Conservation (phyloP, 805 yeast genomes). For the Sugiyamaella floridensis region DNA sequence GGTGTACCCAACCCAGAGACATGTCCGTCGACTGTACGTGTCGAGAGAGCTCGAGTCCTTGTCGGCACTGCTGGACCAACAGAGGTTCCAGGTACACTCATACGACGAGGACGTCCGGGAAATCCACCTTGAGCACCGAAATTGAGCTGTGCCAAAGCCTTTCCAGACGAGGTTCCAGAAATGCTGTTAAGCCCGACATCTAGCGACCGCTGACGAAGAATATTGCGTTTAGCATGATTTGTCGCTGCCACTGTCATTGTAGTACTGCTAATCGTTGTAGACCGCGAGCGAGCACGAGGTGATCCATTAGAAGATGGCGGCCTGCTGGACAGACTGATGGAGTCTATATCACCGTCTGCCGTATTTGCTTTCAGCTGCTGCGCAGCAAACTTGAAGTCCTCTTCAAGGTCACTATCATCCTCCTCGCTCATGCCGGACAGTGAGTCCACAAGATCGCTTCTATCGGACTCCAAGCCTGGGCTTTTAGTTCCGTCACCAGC, state of each 20-base stretch:
- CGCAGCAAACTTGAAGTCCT: conserved; percentile 33
- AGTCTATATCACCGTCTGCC: conserved; percentile 5
- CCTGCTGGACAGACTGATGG: conserved; percentile 5
- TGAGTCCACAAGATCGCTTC: not conserved
- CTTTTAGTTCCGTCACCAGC: not conserved
- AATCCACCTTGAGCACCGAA: not conserved
- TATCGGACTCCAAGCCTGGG: conserved; percentile 3
- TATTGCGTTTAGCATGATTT: not conserved
- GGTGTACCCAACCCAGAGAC: not conserved
- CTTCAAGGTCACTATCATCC: conserved; percentile 37
- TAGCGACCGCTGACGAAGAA: conserved; percentile 11
- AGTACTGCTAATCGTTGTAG: conserved; percentile 1
- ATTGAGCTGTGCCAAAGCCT: not conserved
- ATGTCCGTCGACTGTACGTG: not conserved
- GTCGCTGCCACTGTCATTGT: not conserved
- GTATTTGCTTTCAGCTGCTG: conserved; percentile 27
- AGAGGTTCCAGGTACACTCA: conserved; percentile 4
- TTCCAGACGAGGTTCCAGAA: not conserved
- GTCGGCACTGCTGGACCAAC: conserved; percentile 7
- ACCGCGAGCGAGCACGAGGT: conserved; percentile 11
- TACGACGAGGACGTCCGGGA: conserved; percentile 1
- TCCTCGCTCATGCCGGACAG: conserved; percentile 35
- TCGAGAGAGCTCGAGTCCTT: conserved; percentile 7
- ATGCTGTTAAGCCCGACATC: conserved; percentile 7
- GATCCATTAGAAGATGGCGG: conserved; percentile 13